phyloP scores from a whole-genome alignment of 2,329 filamentous ascomycete genomes.

The Pseudogymnoascus sp. region DNA sequence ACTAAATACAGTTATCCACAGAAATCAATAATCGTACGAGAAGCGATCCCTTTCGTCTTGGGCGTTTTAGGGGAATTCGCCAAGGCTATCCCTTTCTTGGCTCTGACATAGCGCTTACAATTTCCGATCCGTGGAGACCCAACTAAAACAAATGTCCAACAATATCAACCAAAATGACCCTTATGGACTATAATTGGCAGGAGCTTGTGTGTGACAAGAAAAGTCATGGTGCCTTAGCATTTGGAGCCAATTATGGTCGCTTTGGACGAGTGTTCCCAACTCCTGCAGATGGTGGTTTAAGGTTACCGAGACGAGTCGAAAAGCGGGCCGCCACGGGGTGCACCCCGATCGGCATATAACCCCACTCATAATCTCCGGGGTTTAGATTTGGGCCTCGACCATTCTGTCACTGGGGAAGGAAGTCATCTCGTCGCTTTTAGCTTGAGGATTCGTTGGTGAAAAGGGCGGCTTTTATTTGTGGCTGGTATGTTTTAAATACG shows the following conservation, averaged over 20 bases:
- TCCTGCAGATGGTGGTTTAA: neutral
- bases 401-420: neutral
- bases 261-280: neutral
- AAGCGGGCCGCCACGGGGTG: neutral
- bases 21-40: neutral
- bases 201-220: neutral
- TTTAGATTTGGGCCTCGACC: neutral
- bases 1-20: neutral
- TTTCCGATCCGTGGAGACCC: neutral
- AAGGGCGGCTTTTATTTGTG: neutral
- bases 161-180: neutral
- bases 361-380: neutral
- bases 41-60: neutral
- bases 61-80: neutral
- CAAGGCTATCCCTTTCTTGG: conserved; percentile 5
- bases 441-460: neutral
- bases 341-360: neutral
- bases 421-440: neutral
- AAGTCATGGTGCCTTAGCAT: neutral
- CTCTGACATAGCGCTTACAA: neutral
- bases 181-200: neutral
- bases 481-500: neutral
- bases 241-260: neutral
- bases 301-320: neutral
- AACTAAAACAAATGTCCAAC: neutral